These are phyloP conservation scores for Saraca asoca DNA, from an alignment of 331 rosid species.

Conservation along the genomic window DNA sequence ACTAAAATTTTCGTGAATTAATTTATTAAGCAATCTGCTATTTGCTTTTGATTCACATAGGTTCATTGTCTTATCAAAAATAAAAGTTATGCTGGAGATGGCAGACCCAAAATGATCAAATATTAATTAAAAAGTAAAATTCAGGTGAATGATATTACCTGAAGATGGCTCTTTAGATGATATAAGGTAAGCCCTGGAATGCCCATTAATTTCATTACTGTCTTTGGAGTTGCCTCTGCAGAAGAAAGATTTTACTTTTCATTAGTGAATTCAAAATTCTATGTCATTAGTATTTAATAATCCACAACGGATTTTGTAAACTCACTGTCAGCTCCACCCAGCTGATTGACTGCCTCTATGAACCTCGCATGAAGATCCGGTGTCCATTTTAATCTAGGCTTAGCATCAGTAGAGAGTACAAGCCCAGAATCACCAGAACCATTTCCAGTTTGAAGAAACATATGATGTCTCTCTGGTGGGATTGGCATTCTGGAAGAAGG, in stretches of 20 bases:
- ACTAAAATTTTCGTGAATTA: too few species aligned
- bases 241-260: slow-evolving; percentile 31
- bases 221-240: slow-evolving; percentile 99
- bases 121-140: background rate
- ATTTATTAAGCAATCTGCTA: background rate
- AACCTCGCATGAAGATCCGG: slow-evolving; percentile 90
- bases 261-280: slow-evolving; percentile 32
- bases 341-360: slow-evolving; percentile 83
- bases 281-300: background rate
- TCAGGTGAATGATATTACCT: slow-evolving; percentile 51
- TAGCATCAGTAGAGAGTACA: slow-evolving; percentile 94
- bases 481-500: slow-evolving; percentile 66
- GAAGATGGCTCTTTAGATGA: slow-evolving; percentile 97
- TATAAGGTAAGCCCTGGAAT: slow-evolving; percentile 91
- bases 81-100: background rate
- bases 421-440: slow-evolving; percentile 82
- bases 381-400: slow-evolving; percentile 95
- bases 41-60: too few species aligned
- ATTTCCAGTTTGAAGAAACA: slow-evolving; percentile 69
- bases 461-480: slow-evolving; percentile 75
- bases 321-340: slow-evolving; percentile 99
- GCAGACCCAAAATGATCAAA: background rate
- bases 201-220: slow-evolving; percentile 97
- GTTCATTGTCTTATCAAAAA: too few species aligned
- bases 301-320: slow-evolving; percentile 12